Base-by-base conservation (phyloP, 2,329 filamentous ascomycete species). In the Didymella pomorum region DNA sequence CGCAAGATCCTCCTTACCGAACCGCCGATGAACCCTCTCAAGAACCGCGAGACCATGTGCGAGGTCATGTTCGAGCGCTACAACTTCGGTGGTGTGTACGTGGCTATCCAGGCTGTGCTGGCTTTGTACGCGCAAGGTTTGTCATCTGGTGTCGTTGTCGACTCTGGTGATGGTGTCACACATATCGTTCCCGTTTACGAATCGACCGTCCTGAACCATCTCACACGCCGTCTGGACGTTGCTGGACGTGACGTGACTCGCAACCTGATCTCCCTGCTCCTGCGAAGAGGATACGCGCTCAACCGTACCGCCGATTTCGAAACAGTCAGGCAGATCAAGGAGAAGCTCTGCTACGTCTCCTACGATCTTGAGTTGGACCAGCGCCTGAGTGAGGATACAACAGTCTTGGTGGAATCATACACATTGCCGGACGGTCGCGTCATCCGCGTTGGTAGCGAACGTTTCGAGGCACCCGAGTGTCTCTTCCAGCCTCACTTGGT, bases 51-150 rank as follows among this genome's bases (percentile, higher is more conserved):
- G 81, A 89, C 96, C 80, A 99, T 99, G 95, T 92, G 89, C 77
- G 92, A 99, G 81, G 93, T 98, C 80, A 99, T 99, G 95, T 96
- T 99, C 79, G 95, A 99, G 78, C 88, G 92, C 62, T 99, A 98
- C 80, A 88, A 88, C 66, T 99, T 99, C 75, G 94, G 93, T 46
- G 95, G 95, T 56, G 94, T 99, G 58, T 98, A 98, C 75, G 95
- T 99, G 61, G 95, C 95, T 60, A 98, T 98, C 68, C 95, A 99
- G 80, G 95, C 95, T 53, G 95, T 99, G 64, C 81, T 99, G 71
- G 95, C 95, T 28, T 83, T 99, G 37, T 99, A 99, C 76, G 95
- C 95, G 20, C 95, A 99, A 83, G 95, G 93, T 90, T 83, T 79
- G 79, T 80, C 79, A 2, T 82, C 78, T n/a, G 95, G 95, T 75